Percentiles rank a stretch among this genome's conserved stretches.
Evolutionary conservation across 176 grass and related monocot species (phyloP).

Genomic region (Carex scoparia): DNA sequence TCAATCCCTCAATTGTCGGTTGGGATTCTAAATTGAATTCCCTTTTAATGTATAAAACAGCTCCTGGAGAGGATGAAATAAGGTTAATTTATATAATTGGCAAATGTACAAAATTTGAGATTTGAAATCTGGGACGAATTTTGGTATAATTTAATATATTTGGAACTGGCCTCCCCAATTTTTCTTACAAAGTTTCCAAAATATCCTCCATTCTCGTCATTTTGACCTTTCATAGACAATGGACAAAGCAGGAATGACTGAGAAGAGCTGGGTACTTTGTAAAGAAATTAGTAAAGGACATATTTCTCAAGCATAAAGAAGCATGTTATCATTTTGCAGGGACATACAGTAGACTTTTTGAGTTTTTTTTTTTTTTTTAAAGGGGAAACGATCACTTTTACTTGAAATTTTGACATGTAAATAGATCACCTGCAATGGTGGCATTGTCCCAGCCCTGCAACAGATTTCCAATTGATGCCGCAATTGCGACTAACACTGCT

Average conservation of each 20-base stretch:
- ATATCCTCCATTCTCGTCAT: not conserved
- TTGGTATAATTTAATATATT: not conserved
- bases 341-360: not conserved
- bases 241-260: not conserved
- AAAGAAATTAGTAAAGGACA: not conserved
- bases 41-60: slow-evolving; percentile 73
- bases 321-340: not conserved
- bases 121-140: not conserved
- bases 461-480: slow-evolving; percentile 71
- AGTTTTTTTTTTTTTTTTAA: not conserved
- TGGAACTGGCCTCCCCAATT: not conserved
- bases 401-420: not conserved
- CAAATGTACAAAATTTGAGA: not conserved
- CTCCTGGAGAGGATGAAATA: slow-evolving; percentile 18
- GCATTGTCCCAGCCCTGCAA: slow-evolving; percentile 96
- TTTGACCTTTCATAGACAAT: not conserved
- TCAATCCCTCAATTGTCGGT: slow-evolving; percentile 60
- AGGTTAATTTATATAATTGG: not conserved
- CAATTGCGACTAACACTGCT: slow-evolving; percentile 54
- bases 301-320: not conserved
- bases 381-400: not conserved
- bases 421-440: slow-evolving; percentile 56
- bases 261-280: not conserved
- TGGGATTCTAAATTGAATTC: slow-evolving; percentile 60
- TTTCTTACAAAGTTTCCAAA: not conserved